These are phyloP conservation scores for Neurospora africana DNA, from an alignment of 495 filamentous ascomycete genomes.

Conservation along the genomic window DNA sequence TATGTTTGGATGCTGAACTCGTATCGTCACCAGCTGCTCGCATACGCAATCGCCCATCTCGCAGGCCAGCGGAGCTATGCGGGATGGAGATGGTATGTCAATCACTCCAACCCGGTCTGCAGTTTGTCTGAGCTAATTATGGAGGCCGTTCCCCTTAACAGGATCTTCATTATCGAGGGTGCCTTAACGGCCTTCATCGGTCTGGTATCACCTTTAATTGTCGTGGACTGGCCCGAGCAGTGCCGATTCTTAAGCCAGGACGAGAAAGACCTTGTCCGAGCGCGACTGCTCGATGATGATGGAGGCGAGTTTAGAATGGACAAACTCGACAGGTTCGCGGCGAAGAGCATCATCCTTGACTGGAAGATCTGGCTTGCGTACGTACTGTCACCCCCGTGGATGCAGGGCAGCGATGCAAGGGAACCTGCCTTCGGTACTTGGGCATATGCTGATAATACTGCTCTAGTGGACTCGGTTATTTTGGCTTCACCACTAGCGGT, in stretches of 20 bases:
- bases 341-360: conserved; percentile 47
- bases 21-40: conserved; percentile 9
- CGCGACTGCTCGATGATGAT: conserved; percentile 48
- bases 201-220: conserved; percentile 34
- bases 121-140: too few species aligned
- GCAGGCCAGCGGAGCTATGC: conserved; percentile 11
- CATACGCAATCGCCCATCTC: conserved; percentile 43
- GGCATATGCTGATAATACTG: background rate
- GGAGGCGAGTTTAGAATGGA: conserved; percentile 50
- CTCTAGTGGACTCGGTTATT: conserved; percentile 34
- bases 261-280: conserved; percentile 39
- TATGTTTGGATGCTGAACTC: too few species aligned
- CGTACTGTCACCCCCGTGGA: background rate
- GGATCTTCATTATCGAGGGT: conserved; percentile 52
- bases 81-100: too few species aligned
- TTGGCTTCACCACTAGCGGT: conserved; percentile 40
- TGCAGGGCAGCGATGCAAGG: too few species aligned
- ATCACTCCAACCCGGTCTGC: too few species aligned
- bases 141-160: too few species aligned
- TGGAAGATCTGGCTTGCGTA: conserved; percentile 36
- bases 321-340: conserved; percentile 56
- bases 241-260: conserved; percentile 41
- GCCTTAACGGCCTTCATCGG: conserved; percentile 44
- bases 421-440: background rate
- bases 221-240: conserved; percentile 49